These are phyloP conservation scores for Entonaema liquescens DNA, from an alignment of 495 filamentous ascomycete species.

Conservation along the genomic window DNA sequence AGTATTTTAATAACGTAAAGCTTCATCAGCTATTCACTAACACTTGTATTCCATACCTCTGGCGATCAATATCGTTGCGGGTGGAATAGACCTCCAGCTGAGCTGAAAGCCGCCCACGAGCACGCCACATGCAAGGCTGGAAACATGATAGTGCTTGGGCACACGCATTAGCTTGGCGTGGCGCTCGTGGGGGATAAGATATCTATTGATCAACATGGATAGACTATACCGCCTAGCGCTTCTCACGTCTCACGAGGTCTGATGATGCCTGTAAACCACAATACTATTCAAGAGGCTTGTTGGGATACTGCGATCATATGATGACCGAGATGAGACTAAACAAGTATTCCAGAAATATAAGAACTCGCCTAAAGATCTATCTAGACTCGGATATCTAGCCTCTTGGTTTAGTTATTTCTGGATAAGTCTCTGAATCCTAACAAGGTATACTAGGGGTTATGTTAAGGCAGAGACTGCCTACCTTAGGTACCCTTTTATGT, in stretches of 20 bases:
- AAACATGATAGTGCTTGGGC: slow-evolving; percentile 1
- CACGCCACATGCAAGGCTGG: slow-evolving; percentile 5
- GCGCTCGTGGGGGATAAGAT: slow-evolving; percentile 19
- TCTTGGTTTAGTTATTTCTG: too few species aligned
- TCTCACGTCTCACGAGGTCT: not conserved
- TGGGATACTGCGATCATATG: too few species aligned
- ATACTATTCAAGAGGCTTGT: not conserved
- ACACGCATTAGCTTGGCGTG: slow-evolving; percentile 29
- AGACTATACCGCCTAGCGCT: not conserved
- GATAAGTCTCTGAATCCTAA: too few species aligned
- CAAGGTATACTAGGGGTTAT: too few species aligned
- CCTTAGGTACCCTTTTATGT: too few species aligned
- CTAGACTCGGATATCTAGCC: too few species aligned
- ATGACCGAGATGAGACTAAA: too few species aligned
- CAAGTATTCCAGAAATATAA: too few species aligned
- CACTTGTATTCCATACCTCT: not conserved
- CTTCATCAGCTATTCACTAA: not conserved
- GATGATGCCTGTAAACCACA: not conserved
- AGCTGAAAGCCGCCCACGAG: slow-evolving; percentile 22
- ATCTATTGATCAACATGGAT: not conserved
- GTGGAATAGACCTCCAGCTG: not conserved
- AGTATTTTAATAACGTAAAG: slow-evolving; percentile 26
- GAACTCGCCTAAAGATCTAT: too few species aligned
- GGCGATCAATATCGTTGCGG: not conserved
- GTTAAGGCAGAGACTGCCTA: too few species aligned